Evolutionary conservation across 805 yeast genomes (phyloP), one percentile per base, ranked within the genome.

Genomic region (Lipomyces yamanashiensis): DNA sequence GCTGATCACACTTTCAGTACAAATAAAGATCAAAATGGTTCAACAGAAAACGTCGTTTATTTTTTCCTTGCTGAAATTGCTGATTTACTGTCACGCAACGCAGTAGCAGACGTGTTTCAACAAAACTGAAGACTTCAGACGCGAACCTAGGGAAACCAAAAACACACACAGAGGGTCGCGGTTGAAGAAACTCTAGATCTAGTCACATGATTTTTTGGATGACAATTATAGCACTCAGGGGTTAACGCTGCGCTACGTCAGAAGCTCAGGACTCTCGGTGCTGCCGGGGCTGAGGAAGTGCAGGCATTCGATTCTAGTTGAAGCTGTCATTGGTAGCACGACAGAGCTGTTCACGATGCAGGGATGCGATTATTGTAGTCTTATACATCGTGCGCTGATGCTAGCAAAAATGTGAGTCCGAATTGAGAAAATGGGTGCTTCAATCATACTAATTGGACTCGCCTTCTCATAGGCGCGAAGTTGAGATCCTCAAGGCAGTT

Each of bases 401-500:
- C 40, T 41, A 12, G 53, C 61, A 34, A 23, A 48, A 34, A 47
- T 63, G 67, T 63, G 34, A 37, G 55, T 50, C 6, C 36, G 19
- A 5, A 15, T 19, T 8, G 7, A 15, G 40, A 36, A 23, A 9
- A 2, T 17, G 41, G 43, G 28, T 50, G 19, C 13, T 15, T 33
- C 10, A 13, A 7, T 34, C 53, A n/a, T 10, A 12, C 33, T 17
- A 40, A 17, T 34, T 28, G 28, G 28, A 28, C 28, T n/a, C 19
- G 13, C 39, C 2, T 40, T 6, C 12, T 5, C 23, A 13, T 36
- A 66, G 69, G 21, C 61, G 54, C 39, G 67, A 63, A 37, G 47
- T 66, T 10, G 69, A 59, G 39, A 52, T 66, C 15, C 62, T 66
- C 23, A 57, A 54, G 45, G 10, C 59, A 13, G 39, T 54, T 2